Evolutionary conservation across 208 protist species (phyloP).

Genomic region (Acanthamoeba sp.): DNA sequence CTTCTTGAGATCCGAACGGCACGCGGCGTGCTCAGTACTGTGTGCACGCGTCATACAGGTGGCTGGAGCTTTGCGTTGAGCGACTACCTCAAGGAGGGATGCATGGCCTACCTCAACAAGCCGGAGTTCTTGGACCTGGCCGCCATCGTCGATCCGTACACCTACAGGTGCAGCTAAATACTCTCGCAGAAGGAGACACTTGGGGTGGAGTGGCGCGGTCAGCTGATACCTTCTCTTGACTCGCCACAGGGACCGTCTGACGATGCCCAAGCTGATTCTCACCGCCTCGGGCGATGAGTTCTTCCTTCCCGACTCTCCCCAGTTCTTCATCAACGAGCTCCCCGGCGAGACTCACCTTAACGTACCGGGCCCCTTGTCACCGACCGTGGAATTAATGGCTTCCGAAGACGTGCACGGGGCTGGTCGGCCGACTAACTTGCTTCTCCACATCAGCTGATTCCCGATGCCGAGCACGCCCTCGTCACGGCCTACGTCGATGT

Average conservation of each 20-base stretch:
- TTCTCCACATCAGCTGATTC: neutral
- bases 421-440: too few relatives aligned
- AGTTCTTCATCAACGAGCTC: constrained; percentile 76
- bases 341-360: constrained; percentile 74
- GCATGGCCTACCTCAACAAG: constrained; percentile 75
- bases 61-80: constrained; percentile 74
- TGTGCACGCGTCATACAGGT: neutral
- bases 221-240: neutral
- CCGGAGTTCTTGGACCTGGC: constrained; percentile 66
- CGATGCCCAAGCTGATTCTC: constrained; percentile 65
- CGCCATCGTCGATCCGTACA: constrained; percentile 56
- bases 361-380: neutral
- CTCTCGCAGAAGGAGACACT: neutral
- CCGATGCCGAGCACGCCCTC: constrained; percentile 55
- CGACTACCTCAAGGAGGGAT: constrained; percentile 57
- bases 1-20: too few relatives aligned
- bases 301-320: constrained; percentile 78
- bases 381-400: neutral
- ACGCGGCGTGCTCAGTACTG: too few relatives aligned
- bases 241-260: constrained; percentile 5
- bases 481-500: constrained; percentile 19
- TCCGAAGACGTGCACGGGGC: too few relatives aligned
- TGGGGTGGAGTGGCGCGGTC: neutral
- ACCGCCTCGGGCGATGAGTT: constrained; percentile 79
- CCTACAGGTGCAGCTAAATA: neutral